phyloP scores from a whole-genome alignment of 139 green algal genomes.

The Closterium sp. region DNA sequence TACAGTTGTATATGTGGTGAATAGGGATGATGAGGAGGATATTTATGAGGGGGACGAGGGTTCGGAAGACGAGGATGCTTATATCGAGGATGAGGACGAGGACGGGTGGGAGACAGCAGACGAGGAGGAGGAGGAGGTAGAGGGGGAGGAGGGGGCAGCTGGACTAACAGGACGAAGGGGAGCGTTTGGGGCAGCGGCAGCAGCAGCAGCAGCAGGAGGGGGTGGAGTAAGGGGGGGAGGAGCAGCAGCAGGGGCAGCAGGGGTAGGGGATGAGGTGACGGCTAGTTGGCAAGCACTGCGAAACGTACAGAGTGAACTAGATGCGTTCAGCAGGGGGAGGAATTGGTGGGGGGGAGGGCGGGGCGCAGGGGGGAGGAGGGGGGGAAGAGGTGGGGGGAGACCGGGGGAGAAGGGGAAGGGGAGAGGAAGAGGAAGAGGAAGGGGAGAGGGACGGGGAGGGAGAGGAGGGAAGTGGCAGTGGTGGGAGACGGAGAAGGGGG shows the following conservation, averaged over 20 bases:
- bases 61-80: not conserved
- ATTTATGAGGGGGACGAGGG: not conserved
- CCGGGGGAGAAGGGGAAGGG: not conserved
- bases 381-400: not conserved
- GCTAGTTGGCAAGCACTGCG: not conserved
- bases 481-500: not conserved
- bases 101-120: not conserved
- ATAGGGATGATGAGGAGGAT: not conserved
- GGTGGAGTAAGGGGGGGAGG: not conserved
- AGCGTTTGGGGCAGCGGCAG: not conserved
- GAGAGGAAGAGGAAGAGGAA: not conserved
- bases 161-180: not conserved
- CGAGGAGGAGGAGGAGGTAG: not conserved
- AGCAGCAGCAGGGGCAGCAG: not conserved
- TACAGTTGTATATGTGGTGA: not conserved
- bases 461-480: not conserved
- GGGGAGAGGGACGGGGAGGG: not conserved
- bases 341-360: not conserved
- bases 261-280: not conserved
- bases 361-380: not conserved
- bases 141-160: not conserved
- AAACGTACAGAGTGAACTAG: not conserved
- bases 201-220: not conserved
- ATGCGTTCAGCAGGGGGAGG: not conserved
- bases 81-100: not conserved